Base-by-base conservation (phyloP, 306 rosid genomes). In the Quercus aquifolioides region DNA sequence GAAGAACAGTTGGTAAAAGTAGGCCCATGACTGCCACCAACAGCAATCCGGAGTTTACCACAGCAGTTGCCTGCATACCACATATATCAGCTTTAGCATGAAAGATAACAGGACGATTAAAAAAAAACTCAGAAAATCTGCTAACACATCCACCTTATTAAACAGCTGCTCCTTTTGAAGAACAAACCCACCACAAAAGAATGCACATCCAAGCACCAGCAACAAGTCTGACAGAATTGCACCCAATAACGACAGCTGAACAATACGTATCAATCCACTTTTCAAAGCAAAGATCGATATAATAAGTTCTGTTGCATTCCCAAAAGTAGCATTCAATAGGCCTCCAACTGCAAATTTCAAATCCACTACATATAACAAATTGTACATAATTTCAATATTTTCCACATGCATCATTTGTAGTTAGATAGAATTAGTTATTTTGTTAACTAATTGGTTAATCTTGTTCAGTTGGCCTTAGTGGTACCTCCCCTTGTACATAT, bases 121-220 rank as follows among this genome's bases (percentile, higher is more conserved):
- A 43, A 8, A 43, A 67, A 52, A 59, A 68, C 14, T 62, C 30
- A 63, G 18, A 19, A 76, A 30, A 71, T 77, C 30, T 55, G 59
- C 18, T 26, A 56, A 59, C 33, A 23, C 26, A 65, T 77, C 75
- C 76, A 91, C 98, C 98, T 94, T 94, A 87, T 90, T 84, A 79
- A 94, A 94, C 60, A 81, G 84, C 81, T 94, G 97, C 63, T 89
- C 97, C 88, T 87, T 79, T 15, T 75, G 35, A 69, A 82, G 82
- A 78, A 86, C 92, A 81, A 94, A 80, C 46, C 98, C 98, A 69
- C 98, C 97, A 75, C 95, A 2, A 77, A 91, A 88, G 85, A 94
- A 90, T 49, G 98, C 95, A 81, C 91, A 94, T 73, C 98, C 98
- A 86, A 94, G 98, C 84, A 94, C 98, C 64, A 94, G 77, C 81